Evolutionary conservation across 1,284 basidiomycete species (phyloP).

Genomic region (Phlebopus sp.): DNA sequence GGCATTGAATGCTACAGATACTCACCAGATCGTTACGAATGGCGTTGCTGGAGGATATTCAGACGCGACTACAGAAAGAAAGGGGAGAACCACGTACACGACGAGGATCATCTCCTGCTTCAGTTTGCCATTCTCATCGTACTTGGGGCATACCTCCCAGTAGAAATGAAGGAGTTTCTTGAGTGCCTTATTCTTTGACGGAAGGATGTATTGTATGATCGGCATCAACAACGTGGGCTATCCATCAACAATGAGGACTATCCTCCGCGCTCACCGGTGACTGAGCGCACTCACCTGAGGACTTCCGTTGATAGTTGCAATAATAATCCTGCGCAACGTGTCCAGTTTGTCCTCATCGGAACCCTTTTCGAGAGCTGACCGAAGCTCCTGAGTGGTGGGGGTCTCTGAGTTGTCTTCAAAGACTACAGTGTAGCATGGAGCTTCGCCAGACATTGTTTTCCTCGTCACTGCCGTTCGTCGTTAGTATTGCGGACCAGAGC

Average conservation of each 20-base stretch:
- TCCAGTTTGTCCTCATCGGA: conserved; percentile 98
- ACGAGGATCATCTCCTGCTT: conserved; percentile 99
- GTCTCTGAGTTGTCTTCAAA: conserved; percentile 76
- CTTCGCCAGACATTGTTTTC: conserved; percentile 41
- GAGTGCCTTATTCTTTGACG: conserved; percentile 93
- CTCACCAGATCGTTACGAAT: conserved; percentile 94
- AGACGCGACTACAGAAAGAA: conserved; percentile 3
- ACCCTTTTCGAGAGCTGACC: conserved; percentile 89
- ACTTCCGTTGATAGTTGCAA: conserved; percentile 95
- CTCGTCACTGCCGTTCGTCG: conserved; percentile 13
- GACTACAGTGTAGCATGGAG: conserved; percentile 82
- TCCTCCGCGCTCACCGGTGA: conserved; percentile 3
- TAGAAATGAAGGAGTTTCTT: conserved; percentile 99
- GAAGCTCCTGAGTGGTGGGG: conserved; percentile 82
- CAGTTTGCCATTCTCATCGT: conserved; percentile 95
- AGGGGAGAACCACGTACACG: conserved; percentile 60
- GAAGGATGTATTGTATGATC: conserved; percentile 90
- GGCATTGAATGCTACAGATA: conserved; percentile 10
- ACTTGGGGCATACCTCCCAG: conserved; percentile 99
- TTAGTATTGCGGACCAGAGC: not conserved
- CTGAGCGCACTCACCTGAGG: conserved; percentile 53
- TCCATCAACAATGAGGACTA: conserved; percentile 5
- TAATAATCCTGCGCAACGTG: conserved; percentile 93
- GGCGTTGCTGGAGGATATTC: conserved; percentile 67
- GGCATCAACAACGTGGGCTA: conserved; percentile 94